phyloP scores from a whole-genome alignment of 305 asterid species.

The Withania somnifera region DNA sequence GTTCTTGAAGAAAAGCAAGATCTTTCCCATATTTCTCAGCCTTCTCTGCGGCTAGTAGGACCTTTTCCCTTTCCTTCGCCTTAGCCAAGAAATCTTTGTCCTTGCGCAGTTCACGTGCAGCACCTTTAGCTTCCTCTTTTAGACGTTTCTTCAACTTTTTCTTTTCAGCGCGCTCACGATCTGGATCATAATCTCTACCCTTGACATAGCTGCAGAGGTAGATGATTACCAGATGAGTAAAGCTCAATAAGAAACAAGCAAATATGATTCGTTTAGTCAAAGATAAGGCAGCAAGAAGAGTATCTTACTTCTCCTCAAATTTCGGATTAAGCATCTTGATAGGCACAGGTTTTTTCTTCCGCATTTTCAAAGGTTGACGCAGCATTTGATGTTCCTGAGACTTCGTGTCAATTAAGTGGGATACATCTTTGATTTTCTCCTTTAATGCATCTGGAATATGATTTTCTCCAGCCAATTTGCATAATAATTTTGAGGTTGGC shows the following conservation, averaged over 20 bases:
- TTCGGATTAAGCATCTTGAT: conserved; percentile 60
- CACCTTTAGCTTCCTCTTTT: conserved; percentile 63
- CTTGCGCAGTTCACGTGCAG: conserved; percentile 67
- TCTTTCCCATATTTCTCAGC: conserved; percentile 57
- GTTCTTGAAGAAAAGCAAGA: conserved; percentile 89
- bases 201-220: conserved; percentile 58
- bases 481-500: conserved; percentile 45
- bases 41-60: conserved; percentile 41
- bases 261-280: not conserved
- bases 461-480: conserved; percentile 38
- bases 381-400: conserved; percentile 40
- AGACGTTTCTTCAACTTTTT: conserved; percentile 55
- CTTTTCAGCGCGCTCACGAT: conserved; percentile 72
- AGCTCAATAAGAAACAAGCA: not conserved
- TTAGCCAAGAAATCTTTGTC: conserved; percentile 65
- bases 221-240: not conserved
- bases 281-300: not conserved
- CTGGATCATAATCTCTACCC: conserved; percentile 96
- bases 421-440: conserved; percentile 38
- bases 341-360: conserved; percentile 51
- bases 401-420: conserved; percentile 36
- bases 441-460: conserved; percentile 43
- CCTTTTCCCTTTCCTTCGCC: conserved; percentile 57
- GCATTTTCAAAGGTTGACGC: conserved; percentile 61
- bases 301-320: conserved; percentile 65